Evolutionary conservation across 2,329 filamentous ascomycete genomes (phyloP).

Genomic region (Boeremia exigua): DNA sequence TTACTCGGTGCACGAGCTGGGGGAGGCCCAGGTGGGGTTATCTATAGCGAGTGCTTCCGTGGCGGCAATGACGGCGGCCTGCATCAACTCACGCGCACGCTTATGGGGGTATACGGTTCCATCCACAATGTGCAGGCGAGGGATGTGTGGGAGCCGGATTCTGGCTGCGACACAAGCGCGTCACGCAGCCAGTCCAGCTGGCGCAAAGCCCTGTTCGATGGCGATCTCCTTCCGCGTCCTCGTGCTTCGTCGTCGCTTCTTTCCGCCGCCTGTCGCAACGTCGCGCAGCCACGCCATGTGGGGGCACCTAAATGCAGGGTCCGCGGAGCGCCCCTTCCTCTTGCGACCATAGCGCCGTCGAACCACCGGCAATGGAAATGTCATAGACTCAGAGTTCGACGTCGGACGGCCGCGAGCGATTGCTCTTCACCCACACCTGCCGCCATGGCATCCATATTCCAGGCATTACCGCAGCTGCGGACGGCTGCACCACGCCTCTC

Average conservation of each 20-base stretch:
- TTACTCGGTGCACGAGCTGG: constrained; percentile 6
- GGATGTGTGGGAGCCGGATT: neutral
- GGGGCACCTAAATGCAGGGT: constrained; percentile 13
- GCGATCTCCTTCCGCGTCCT: constrained; percentile 2
- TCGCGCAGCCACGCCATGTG: constrained; percentile 12
- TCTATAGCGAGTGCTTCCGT: neutral
- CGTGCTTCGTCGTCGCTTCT: constrained; percentile 8
- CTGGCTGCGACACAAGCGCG: constrained; percentile 4
- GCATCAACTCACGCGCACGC: constrained; percentile 2
- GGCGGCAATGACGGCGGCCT: constrained; percentile 12
- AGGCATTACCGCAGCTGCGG: constrained; percentile 46
- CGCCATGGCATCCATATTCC: constrained; percentile 46
- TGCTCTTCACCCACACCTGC: constrained; percentile 7
- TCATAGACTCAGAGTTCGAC: constrained; percentile 10
- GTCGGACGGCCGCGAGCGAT: constrained; percentile 3
- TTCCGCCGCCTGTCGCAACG: constrained; percentile 16
- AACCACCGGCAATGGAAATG: constrained; percentile 15
- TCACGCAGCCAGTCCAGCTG: constrained; percentile 16
- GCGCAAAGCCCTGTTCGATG: neutral
- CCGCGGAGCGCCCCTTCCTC: constrained; percentile 12
- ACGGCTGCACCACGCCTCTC: constrained; percentile 47
- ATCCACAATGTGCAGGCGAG: neutral
- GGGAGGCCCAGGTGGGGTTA: constrained; percentile 7
- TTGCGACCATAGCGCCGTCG: constrained; percentile 7
- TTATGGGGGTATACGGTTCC: neutral